Percentiles rank a stretch among this genome's conserved stretches.
These are phyloP conservation scores for Phlyctochytrium arcticum DNA, from an alignment of 192 early-diverging fungal species.

Conservation along the genomic window DNA sequence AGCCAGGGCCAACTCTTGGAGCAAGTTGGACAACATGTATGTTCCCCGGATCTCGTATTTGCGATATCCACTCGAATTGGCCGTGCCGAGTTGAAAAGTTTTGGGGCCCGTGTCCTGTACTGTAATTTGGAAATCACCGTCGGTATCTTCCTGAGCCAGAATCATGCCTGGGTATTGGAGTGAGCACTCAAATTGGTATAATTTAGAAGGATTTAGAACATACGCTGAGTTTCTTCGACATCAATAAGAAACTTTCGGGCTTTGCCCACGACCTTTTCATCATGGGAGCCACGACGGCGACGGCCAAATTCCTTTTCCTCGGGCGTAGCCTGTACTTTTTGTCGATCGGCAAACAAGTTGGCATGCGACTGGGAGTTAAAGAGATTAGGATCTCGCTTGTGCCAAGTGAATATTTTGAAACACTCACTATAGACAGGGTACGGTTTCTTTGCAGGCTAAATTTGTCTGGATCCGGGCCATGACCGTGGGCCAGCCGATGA, in stretches of 20 bases:
- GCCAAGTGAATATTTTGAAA: neutral
- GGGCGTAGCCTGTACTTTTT: neutral
- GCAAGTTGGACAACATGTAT: slow-evolving; percentile 89
- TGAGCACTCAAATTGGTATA: neutral
- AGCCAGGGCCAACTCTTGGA: slow-evolving; percentile 94
- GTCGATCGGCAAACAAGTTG: slow-evolving; percentile 1
- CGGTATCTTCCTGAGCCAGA: slow-evolving; percentile 91
- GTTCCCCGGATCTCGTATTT: slow-evolving; percentile 91
- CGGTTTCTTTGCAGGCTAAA: slow-evolving; percentile 10
- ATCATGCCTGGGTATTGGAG: slow-evolving; percentile 39
- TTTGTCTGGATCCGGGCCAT: slow-evolving; percentile 2
- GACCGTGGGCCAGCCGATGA: slow-evolving; percentile 31
- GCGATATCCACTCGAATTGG: slow-evolving; percentile 78
- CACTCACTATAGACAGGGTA: slow-evolving; percentile 19
- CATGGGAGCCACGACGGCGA: slow-evolving; percentile 37
- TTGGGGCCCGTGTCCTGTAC: slow-evolving; percentile 90
- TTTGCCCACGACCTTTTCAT: slow-evolving; percentile 33
- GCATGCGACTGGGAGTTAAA: neutral
- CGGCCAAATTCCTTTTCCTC: neutral
- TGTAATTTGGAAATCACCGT: slow-evolving; percentile 93
- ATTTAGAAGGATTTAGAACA: neutral
- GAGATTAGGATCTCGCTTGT: neutral
- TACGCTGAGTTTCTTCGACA: slow-evolving; percentile 74
- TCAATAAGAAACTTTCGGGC: slow-evolving; percentile 81
- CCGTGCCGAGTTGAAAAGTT: slow-evolving; percentile 77